Conservation (phyloP, 352 stramenopile species). For the Phytophthora tentaculata region DNA sequence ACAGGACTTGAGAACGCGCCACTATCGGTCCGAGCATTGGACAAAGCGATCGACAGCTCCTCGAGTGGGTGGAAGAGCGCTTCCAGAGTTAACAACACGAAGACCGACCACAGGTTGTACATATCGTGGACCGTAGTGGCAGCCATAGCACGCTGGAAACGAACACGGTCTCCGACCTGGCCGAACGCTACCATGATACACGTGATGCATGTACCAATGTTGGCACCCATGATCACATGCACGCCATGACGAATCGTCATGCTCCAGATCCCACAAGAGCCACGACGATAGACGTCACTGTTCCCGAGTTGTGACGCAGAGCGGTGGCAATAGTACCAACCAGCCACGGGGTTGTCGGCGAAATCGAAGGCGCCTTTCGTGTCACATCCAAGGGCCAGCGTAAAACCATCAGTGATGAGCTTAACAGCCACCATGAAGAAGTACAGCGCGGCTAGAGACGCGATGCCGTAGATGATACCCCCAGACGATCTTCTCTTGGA, state of each 20-base stretch:
- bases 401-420: constrained; percentile 73
- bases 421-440: constrained; percentile 83
- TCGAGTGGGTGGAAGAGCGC: constrained; percentile 65
- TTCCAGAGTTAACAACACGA: constrained; percentile 80
- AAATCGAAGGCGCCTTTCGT: constrained; percentile 68
- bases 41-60: constrained; percentile 54
- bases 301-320: constrained; percentile 74
- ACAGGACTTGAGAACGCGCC: constrained; percentile 53
- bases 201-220: constrained; percentile 90
- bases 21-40: constrained; percentile 36
- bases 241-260: constrained; percentile 88
- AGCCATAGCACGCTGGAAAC: constrained; percentile 72
- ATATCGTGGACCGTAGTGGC: constrained; percentile 67
- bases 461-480: constrained; percentile 21
- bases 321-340: constrained; percentile 80
- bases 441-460: constrained; percentile 63
- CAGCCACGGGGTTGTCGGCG: constrained; percentile 71
- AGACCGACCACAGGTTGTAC: constrained; percentile 92
- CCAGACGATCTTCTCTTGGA: background rate
- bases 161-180: constrained; percentile 60
- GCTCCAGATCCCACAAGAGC: constrained; percentile 65
- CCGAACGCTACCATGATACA: constrained; percentile 70
- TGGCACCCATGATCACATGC: constrained; percentile 94
- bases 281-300: constrained; percentile 83
- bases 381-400: constrained; percentile 61